Percentiles rank a stretch among this genome's conserved stretches.
Evolutionary conservation across 495 filamentous ascomycete species (phyloP).

Genomic region (Cetradonia linearis): DNA sequence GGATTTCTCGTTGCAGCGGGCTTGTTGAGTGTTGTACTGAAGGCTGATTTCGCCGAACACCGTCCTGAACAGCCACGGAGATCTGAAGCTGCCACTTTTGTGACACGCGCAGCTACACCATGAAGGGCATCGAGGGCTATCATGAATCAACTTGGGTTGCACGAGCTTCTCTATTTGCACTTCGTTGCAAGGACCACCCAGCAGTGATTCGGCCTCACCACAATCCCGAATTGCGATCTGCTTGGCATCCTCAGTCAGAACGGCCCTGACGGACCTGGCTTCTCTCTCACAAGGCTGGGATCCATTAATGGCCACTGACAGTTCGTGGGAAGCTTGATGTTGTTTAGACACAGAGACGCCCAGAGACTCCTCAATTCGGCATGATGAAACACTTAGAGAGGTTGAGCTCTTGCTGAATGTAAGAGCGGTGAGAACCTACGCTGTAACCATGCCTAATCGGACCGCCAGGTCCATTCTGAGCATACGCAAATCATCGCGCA

Average conservation of each 20-base stretch:
- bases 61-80: conserved; percentile 8
- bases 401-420: neutral
- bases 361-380: conserved; percentile 1
- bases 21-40: conserved; percentile 1
- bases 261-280: neutral
- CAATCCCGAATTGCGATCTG: neutral
- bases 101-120: conserved; percentile 21
- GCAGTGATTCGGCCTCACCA: neutral
- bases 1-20: conserved; percentile 8
- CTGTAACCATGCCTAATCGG: conserved; percentile 6
- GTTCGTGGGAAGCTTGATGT: neutral
- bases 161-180: neutral
- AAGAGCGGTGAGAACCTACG: conserved; percentile 4
- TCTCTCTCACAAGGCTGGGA: neutral
- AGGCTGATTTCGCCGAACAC: conserved; percentile 10
- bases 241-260: neutral
- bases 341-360: conserved; percentile 4
- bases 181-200: neutral
- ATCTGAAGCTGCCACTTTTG: neutral
- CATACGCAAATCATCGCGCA: conserved; percentile 3
- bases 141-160: neutral
- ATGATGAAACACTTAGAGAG: conserved; percentile 2
- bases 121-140: conserved; percentile 1
- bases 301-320: neutral
- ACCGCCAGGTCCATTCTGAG: conserved; percentile 6